Evolutionary conservation across 768 basidiomycete species (phyloP), one percentile per base, ranked within the genome.

Genomic region (Pleurotus tuber-regium): DNA sequence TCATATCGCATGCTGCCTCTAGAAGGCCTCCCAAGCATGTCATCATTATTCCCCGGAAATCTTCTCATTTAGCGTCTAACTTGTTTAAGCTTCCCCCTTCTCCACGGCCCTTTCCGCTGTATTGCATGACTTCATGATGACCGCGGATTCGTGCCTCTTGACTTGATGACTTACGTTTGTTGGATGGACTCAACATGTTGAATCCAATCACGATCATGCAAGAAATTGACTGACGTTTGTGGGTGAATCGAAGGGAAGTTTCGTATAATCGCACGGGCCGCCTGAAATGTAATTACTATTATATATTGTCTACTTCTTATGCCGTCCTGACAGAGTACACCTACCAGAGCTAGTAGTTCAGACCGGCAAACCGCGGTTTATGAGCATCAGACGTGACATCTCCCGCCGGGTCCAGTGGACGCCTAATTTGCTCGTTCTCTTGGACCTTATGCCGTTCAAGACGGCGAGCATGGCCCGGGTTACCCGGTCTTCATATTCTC

Each of bases 401-500:
- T 48, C 46, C 46, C 46, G 46, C 46, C 46, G 46, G 46, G n/a
- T 31, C 31, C 25, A 48, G 23, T n/a, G n/a, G 14, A 48, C 23
- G 29, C 31, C 21, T 48, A 35, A 30, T 48, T 48, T 11, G 18
- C 21, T 7, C 30, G 6, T 35, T 31, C 8, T 4, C 23, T 30
- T 33, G 9, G 5, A 11, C 35, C 16, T 18, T 48, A 19, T 31
- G 23, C 46, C 46, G 31, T 24, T 33, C 43, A 26, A 19, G 31
- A 10, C 18, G 23, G 18, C 11, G 21, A 42, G 12, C 21, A n/a
- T 35, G 46, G 46, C 9, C 46, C 30, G 46, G 31, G 19, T 33
- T 30, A 35, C 19, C 46, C 46, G 46, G 25, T 21, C 46, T 16
- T 25, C 25, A 18, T 21, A 18, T 19, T 12, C 21, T 46, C 8